Percentiles rank a stretch among this genome's conserved stretches.
phyloP scores from a whole-genome alignment of 169 alveolate species.

The Plasmodium reichenowi region DNA sequence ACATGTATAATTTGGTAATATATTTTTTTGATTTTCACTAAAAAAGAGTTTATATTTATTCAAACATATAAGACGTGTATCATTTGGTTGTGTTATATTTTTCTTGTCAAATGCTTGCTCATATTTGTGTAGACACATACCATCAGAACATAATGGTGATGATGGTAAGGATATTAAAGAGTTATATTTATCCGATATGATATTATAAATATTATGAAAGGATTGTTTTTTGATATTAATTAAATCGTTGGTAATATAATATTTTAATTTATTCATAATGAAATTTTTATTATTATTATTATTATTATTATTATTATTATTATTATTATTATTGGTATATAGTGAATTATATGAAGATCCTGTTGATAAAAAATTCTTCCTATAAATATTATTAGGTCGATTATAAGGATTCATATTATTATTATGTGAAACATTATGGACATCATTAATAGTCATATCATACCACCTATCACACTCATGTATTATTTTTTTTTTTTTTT shows the following conservation, averaged over 20 bases:
- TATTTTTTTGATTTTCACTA: constrained; percentile 5
- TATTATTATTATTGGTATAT: constrained; percentile 26
- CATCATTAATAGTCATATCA: no score
- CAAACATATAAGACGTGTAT: not conserved
- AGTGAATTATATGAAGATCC: no score
- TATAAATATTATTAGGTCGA: no score
- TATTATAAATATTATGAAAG: not conserved
- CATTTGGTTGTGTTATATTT: not conserved
- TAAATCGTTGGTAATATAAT: constrained; percentile 8
- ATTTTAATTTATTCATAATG: constrained; percentile 18
- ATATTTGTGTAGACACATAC: constrained; percentile 24
- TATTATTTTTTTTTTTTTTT: not conserved
- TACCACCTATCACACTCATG: no score
- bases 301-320: constrained; percentile 24
- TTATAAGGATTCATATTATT: no score
- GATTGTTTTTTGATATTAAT: constrained; percentile 19
- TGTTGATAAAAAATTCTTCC: no score
- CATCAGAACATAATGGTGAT: constrained; percentile 47
- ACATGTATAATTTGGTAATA: constrained; percentile 3
- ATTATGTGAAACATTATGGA: no score
- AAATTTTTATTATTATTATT: constrained; percentile 31
- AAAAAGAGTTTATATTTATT: not conserved
- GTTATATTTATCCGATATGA: constrained; percentile 20
- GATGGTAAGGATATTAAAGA: constrained; percentile 19
- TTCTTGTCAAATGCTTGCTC: not conserved